Evolutionary conservation across 2,329 filamentous ascomycete species (phyloP).

Genomic region (Rosellinia necatrix): DNA sequence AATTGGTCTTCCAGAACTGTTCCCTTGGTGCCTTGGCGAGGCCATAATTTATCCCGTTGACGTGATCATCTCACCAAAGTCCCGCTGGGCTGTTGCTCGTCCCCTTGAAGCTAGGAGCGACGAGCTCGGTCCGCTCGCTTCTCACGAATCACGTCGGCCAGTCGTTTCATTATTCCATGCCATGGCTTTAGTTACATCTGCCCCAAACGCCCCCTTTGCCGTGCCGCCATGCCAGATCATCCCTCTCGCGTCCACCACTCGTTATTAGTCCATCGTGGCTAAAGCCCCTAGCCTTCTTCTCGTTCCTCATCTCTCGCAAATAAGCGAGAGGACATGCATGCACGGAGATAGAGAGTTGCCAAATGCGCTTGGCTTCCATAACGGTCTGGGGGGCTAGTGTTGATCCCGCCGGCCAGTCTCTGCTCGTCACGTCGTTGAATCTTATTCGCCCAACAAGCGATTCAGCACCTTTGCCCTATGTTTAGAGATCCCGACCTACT

Average conservation of each 20-base stretch:
- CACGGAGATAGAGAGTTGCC: slow-evolving; percentile 10
- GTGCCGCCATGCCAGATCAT: slow-evolving; percentile 3
- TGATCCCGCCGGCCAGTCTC: slow-evolving; percentile 14
- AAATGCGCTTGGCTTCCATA: slow-evolving; percentile 1
- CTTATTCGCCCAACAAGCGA: slow-evolving; percentile 29
- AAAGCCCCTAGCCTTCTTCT: slow-evolving; percentile 5
- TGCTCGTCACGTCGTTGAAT: slow-evolving; percentile 15
- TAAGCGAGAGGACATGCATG: slow-evolving; percentile 24
- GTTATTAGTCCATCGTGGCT: slow-evolving; percentile 14
- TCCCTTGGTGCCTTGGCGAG: slow-evolving; percentile 28
- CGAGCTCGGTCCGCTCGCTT: slow-evolving; percentile 15
- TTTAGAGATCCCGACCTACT: slow-evolving; percentile 9
- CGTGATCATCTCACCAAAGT: slow-evolving; percentile 10
- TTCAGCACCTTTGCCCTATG: slow-evolving; percentile 4
- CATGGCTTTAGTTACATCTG: slow-evolving; percentile 5
- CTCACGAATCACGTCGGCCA: slow-evolving; percentile 8
- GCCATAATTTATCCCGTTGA: slow-evolving; percentile 18
- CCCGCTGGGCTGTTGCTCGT: slow-evolving; percentile 4
- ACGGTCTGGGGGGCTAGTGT: slow-evolving; percentile 5
- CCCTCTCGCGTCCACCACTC: slow-evolving; percentile 7
- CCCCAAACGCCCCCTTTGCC: not conserved
- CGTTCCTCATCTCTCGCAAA: slow-evolving; percentile 11
- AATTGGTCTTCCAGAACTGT: slow-evolving; percentile 30
- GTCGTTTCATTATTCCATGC: slow-evolving; percentile 7
- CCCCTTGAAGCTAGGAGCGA: not conserved